phyloP scores from a whole-genome alignment of 2,329 filamentous ascomycete genomes.

The Bipolaris oryzae region DNA sequence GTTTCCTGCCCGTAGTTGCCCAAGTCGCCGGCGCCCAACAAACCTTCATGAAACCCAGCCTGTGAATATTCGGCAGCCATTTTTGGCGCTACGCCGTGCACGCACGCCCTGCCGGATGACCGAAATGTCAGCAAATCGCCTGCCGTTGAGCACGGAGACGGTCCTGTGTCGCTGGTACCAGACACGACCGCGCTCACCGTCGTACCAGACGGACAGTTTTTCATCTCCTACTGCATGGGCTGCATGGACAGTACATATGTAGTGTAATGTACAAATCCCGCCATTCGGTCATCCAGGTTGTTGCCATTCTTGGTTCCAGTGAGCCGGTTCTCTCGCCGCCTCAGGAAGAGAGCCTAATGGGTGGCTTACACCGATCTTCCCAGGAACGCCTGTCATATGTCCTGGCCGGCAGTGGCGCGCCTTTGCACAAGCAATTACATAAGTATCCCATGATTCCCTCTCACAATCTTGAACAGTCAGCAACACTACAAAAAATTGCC shows the following conservation, averaged over 20 bases:
- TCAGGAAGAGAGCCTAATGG: not conserved
- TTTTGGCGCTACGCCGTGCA: conserved; percentile 13
- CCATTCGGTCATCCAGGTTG: not conserved
- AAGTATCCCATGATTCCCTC: not conserved
- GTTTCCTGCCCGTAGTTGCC: not conserved
- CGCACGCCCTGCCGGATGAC: conserved; percentile 4
- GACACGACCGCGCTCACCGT: conserved; percentile 8
- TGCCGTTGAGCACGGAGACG: conserved; percentile 11
- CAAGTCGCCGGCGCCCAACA: conserved; percentile 9
- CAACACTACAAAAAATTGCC: conserved; percentile 7
- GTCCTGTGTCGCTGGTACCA: conserved; percentile 5
- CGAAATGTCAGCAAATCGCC: conserved; percentile 9
- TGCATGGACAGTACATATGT: not conserved
- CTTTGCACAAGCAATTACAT: conserved; percentile 18
- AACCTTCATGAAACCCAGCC: conserved; percentile 2
- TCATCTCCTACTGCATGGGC: not conserved
- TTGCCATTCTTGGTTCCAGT: conserved; percentile 2
- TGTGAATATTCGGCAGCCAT: not conserved
- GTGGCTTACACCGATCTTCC: not conserved
- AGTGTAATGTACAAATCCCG: not conserved
- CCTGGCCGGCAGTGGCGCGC: not conserved
- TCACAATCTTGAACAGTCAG: conserved; percentile 13
- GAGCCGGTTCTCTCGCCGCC: not conserved
- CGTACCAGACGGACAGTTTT: conserved; percentile 1
- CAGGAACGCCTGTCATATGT: conserved; percentile 6